Base-by-base conservation (phyloP, 2,329 filamentous ascomycete species). In the Aspergillus sp. region DNA sequence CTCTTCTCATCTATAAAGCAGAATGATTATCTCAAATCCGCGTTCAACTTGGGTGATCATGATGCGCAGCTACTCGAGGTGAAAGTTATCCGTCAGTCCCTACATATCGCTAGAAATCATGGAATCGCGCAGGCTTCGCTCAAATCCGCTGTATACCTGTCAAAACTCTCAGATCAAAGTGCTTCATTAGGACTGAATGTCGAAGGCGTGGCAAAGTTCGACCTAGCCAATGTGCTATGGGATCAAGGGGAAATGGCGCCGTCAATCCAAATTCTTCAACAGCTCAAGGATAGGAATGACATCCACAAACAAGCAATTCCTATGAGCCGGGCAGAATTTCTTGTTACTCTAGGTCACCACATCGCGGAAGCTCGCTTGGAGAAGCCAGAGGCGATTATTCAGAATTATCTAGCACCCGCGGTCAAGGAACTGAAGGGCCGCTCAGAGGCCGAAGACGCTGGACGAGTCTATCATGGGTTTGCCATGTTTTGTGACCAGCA, bases 401-500 rank as follows among this genome's bases (percentile, higher is more conserved):
- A 89, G 64, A 87, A 89, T 37, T 98, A 97, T 67, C 82, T 99
- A 0, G 84, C 89, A 55, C 90, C 91, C 21, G 93, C 95, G 0
- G 86, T 98, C 27, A 87, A 87, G 64, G 90, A 96, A 68, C 80
- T 99, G 7, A 89, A 86, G 66, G 87, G 87, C 2, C 83, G 84
- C 46, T 82, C 77, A 5, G 82, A 87, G 53, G 89, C 90, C 1
- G 81, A 83, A 45, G 90, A 93, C 59, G 90, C 93, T 2, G 92
- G 93, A 1, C 84, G 91, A 64, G 95, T 98, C 1, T 97, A 92
- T 68, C 92, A 97, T 70, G 91, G 96, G 67, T 98, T 98, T 73
- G 95, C 96, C 25, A 84, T 87, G 52, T 99, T 99, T 71, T 99
- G 96, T 68, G 93, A 99, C 71, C 87, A 92, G 68, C 95, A 99